Conservation (phyloP, 2,329 filamentous ascomycete genomes). For the Botrytis sinoallii region DNA sequence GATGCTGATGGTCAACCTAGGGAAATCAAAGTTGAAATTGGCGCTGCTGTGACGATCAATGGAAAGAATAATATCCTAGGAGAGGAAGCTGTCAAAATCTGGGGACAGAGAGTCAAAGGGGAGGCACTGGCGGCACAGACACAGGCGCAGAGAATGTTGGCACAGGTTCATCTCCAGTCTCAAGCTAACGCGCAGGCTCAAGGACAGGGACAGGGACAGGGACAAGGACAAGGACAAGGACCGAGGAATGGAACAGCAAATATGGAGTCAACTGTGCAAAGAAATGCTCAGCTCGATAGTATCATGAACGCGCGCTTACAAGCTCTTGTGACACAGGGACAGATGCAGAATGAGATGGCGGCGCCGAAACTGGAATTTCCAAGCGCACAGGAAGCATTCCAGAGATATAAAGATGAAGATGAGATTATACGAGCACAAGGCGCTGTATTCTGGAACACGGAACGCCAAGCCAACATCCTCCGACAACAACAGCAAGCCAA, state of each 20-base stretch:
- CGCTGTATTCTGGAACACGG: too few relatives aligned
- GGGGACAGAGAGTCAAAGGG: neutral
- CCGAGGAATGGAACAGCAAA: too few relatives aligned
- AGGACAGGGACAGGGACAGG: neutral
- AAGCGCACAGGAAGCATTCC: neutral
- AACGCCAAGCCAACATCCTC: too few relatives aligned
- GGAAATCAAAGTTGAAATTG: slow-evolving; percentile 44
- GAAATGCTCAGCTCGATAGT: too few relatives aligned
- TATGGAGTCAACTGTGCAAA: neutral
- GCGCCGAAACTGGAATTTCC: too few relatives aligned
- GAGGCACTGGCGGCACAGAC: neutral
- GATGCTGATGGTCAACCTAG: slow-evolving; percentile 44
- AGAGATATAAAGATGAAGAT: neutral
- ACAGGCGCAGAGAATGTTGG: neutral
- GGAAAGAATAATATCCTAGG: slow-evolving; percentile 48
- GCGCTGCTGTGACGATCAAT: slow-evolving; percentile 46
- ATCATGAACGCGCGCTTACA: too few relatives aligned
- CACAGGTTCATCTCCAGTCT: neutral
- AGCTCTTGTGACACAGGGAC: neutral
- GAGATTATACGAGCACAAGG: neutral
- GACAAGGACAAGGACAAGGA: neutral
- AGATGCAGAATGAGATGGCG: neutral
- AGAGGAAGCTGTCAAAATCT: slow-evolving; percentile 17
- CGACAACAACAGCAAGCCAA: neutral
- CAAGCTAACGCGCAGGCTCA: neutral